phyloP scores from a whole-genome alignment of 2,329 filamentous ascomycete species.

The Boeremia exigua region DNA sequence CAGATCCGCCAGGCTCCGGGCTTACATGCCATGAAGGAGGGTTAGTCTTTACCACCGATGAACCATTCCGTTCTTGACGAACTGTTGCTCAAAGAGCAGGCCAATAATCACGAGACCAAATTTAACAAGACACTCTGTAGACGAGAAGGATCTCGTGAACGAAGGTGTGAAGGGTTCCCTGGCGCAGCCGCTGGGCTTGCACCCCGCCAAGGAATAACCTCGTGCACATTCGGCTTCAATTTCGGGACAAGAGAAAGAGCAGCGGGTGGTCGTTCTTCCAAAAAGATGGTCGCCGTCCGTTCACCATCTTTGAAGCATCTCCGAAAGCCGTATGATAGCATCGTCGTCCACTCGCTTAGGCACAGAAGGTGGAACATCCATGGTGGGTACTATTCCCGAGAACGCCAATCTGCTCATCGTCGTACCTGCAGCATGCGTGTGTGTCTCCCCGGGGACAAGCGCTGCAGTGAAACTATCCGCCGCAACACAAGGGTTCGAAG shows the following conservation, averaged over 20 bases:
- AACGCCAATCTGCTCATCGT: neutral
- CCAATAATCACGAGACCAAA: too few relatives aligned
- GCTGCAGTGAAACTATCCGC: neutral
- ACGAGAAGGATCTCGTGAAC: too few relatives aligned
- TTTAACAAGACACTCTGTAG: too few relatives aligned
- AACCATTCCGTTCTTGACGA: neutral
- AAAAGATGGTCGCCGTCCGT: too few relatives aligned
- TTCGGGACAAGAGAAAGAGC: neutral
- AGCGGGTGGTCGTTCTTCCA: too few relatives aligned
- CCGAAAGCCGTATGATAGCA: conserved; percentile 3
- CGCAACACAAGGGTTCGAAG: neutral
- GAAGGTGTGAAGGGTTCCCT: too few relatives aligned
- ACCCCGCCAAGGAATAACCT: neutral
- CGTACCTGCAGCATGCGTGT: neutral
- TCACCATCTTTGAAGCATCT: conserved; percentile 3
- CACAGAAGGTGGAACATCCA: conserved; percentile 1
- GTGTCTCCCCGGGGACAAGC: neutral
- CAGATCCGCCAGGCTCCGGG: neutral
- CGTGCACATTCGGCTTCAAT: neutral
- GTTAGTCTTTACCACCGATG: neutral
- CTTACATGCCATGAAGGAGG: neutral
- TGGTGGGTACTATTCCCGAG: neutral
- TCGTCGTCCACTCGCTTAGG: neutral
- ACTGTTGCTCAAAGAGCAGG: too few relatives aligned
- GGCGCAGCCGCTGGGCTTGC: too few relatives aligned